These are phyloP conservation scores for Mycena indigotica DNA, from an alignment of 768 basidiomycete species.

Conservation along the genomic window DNA sequence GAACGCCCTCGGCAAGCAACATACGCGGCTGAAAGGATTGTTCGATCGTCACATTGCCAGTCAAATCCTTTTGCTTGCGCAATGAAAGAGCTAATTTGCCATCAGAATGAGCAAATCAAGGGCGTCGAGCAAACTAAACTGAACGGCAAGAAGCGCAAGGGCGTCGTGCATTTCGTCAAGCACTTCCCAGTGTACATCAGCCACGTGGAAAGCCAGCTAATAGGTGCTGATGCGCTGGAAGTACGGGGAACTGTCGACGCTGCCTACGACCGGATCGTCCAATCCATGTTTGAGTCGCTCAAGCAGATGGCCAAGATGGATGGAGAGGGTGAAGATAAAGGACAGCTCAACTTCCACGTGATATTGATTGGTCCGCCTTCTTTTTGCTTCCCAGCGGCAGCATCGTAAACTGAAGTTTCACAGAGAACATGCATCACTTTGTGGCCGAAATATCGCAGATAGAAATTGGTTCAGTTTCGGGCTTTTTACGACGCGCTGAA, in stretches of 20 bases:
- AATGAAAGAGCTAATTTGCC: neutral
- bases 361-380: conserved; percentile 78
- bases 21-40: conserved; percentile 69
- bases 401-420: neutral
- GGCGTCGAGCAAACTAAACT: conserved; percentile 89
- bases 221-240: conserved; percentile 74
- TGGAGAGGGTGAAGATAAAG: conserved; percentile 92
- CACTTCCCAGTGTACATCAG: conserved; percentile 89
- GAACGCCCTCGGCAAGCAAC: conserved; percentile 79
- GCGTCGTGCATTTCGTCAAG: conserved; percentile 89
- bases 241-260: conserved; percentile 76
- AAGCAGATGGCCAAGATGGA: conserved; percentile 97
- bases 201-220: conserved; percentile 81
- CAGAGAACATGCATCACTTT: conserved; percentile 98
- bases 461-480: conserved; percentile 60
- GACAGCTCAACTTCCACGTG: conserved; percentile 94
- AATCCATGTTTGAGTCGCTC: conserved; percentile 88
- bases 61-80: too few species aligned
- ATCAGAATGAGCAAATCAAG: conserved; percentile 87
- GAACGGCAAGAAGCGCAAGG: conserved; percentile 89
- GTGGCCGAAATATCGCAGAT: conserved; percentile 78
- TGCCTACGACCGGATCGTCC: conserved; percentile 87
- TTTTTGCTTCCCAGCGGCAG: neutral
- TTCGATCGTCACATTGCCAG: conserved; percentile 78
- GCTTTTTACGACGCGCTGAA: conserved; percentile 74